Percentiles rank a stretch among this genome's conserved stretches.
Conservation (phyloP, 2,329 filamentous ascomycete genomes). For the Chaetomium olivaceum region DNA sequence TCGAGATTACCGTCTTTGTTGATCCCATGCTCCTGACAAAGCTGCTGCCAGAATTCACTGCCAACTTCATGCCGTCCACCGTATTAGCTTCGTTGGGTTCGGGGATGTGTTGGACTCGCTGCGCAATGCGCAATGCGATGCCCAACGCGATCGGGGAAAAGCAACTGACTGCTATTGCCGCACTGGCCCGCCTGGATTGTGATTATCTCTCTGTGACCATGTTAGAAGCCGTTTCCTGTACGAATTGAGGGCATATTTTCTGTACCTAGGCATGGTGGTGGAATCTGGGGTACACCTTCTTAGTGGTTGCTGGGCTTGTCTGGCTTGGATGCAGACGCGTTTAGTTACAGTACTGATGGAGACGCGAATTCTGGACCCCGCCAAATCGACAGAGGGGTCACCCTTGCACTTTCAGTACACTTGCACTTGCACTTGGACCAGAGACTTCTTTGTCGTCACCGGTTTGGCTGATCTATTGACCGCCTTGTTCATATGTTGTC, state of each 20-base stretch:
- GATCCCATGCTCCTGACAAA: conserved; percentile 97
- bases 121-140: neutral
- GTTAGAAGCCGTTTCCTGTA: conserved; percentile 18
- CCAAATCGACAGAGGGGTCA: conserved; percentile 24
- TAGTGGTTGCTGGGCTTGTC: conserved; percentile 11
- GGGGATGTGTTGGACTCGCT: conserved; percentile 37
- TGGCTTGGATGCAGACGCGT: conserved; percentile 27
- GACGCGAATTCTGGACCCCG: conserved; percentile 32
- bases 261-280: conserved; percentile 41
- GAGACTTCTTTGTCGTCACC: neutral
- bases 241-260: neutral
- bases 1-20: conserved; percentile 96
- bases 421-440: neutral
- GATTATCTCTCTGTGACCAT: conserved; percentile 81
- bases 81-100: conserved; percentile 3
- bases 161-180: conserved; percentile 90
- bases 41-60: conserved; percentile 97
- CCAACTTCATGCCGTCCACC: conserved; percentile 66
- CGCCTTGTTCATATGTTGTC: no score
- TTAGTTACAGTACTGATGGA: conserved; percentile 15
- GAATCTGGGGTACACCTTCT: conserved; percentile 23
- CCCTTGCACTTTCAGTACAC: conserved; percentile 3
- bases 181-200: conserved; percentile 98
- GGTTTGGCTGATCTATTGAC: neutral
- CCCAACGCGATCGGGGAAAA: conserved; percentile 15